These are phyloP conservation scores for Pleurotus ostreatus DNA, from an alignment of 768 basidiomycete genomes.

Conservation along the genomic window DNA sequence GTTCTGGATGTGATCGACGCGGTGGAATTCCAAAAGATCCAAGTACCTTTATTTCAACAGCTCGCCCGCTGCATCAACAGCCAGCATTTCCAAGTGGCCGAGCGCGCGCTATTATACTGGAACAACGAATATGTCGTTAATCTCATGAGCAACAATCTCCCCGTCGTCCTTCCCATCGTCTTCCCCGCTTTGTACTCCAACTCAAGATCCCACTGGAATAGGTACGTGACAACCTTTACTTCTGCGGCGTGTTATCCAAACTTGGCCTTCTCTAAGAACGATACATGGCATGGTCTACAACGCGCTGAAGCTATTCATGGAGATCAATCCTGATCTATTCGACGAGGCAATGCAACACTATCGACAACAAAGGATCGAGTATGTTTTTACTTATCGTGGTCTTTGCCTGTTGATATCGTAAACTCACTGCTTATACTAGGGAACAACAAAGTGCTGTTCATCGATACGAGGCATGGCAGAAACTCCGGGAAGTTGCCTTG, in stretches of 20 bases:
- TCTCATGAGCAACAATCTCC: slow-evolving; percentile 95
- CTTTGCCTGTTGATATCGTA: neutral
- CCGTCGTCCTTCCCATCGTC: slow-evolving; percentile 87
- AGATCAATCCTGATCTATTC: slow-evolving; percentile 95
- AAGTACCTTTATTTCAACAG: slow-evolving; percentile 88
- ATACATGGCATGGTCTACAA: slow-evolving; percentile 99
- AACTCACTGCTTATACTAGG: slow-evolving; percentile 35
- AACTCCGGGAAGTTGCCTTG: slow-evolving; percentile 72
- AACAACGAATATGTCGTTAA: slow-evolving; percentile 99
- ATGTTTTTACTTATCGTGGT: slow-evolving; percentile 28
- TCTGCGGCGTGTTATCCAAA: neutral
- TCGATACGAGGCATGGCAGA: slow-evolving; percentile 89
- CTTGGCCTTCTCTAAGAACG: slow-evolving; percentile 49
- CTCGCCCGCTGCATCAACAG: slow-evolving; percentile 96
- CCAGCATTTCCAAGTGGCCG: slow-evolving; percentile 99
- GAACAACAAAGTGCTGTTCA: slow-evolving; percentile 83
- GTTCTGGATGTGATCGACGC: slow-evolving; percentile 98
- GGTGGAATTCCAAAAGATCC: slow-evolving; percentile 93
- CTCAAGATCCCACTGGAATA: slow-evolving; percentile 97
- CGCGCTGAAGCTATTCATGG: slow-evolving; percentile 97
- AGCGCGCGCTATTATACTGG: slow-evolving; percentile 96
- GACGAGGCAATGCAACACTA: slow-evolving; percentile 93
- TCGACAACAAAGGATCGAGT: slow-evolving; percentile 85
- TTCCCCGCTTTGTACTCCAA: slow-evolving; percentile 96
- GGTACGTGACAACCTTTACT: slow-evolving; percentile 51